A percentile compares a stretch with the other conserved stretches of the same genome.
These are phyloP conservation scores for Phytophthora agathidicida DNA, from an alignment of 352 stramenopile genomes.

Conservation along the genomic window DNA sequence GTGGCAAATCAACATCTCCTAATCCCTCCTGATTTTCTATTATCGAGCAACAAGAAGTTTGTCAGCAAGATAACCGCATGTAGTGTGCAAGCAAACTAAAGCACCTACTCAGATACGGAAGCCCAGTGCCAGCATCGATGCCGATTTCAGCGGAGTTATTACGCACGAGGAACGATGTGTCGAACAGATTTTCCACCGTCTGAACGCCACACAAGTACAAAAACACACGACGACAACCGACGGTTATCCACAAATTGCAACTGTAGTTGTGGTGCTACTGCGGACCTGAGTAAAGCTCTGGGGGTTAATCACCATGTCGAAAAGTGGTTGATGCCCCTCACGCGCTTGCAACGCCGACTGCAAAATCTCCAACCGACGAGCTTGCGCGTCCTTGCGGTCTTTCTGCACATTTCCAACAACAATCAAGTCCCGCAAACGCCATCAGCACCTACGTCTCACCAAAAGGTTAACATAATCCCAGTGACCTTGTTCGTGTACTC, in stretches of 20 bases:
- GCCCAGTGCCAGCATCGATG: slow-evolving; percentile 50
- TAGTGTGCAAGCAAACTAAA: background rate
- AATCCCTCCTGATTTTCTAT: slow-evolving; percentile 73
- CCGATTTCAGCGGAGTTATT: slow-evolving; percentile 74
- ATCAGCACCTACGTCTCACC: background rate
- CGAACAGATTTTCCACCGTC: slow-evolving; percentile 87
- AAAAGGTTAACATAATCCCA: background rate
- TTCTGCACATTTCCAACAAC: slow-evolving; percentile 39
- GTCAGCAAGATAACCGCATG: slow-evolving; percentile 1
- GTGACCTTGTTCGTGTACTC: slow-evolving; percentile 78
- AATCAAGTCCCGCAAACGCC: slow-evolving; percentile 1
- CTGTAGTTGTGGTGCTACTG: background rate
- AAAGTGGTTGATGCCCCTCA: slow-evolving; percentile 48
- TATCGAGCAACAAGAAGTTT: background rate
- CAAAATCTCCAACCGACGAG: slow-evolving; percentile 70
- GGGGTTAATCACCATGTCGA: slow-evolving; percentile 76
- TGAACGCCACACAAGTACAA: slow-evolving; percentile 18
- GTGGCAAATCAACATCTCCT: slow-evolving; percentile 48
- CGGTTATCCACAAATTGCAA: background rate
- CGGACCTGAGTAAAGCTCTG: slow-evolving; percentile 80
- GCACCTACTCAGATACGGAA: slow-evolving; percentile 68
- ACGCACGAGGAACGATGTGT: slow-evolving; percentile 84
- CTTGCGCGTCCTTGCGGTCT: slow-evolving; percentile 82
- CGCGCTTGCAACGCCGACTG: slow-evolving; percentile 57
- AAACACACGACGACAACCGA: background rate